Conservation (phyloP, 2,329 filamentous ascomycete species). For the Fragosphaeria purpurea region DNA sequence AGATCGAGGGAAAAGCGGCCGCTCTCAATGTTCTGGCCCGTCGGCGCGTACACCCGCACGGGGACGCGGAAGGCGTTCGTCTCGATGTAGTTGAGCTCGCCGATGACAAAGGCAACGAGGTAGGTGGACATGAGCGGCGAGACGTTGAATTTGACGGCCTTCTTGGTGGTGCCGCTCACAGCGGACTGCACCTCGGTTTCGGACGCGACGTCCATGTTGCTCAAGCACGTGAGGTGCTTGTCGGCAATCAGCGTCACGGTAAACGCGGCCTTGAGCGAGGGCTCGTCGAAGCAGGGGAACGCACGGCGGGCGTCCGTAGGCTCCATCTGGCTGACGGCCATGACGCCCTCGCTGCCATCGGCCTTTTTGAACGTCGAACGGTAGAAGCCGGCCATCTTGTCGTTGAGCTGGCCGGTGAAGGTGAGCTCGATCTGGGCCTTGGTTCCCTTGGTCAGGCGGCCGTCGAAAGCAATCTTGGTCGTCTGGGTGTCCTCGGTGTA, state of each 20-base stretch:
- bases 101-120: constrained; percentile 85
- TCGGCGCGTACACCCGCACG: constrained; percentile 86
- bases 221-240: constrained; percentile 80
- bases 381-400: constrained; percentile 86
- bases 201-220: constrained; percentile 89
- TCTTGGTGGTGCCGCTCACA: constrained; percentile 55
- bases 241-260: constrained; percentile 86
- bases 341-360: constrained; percentile 67
- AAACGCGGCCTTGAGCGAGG: constrained; percentile 85
- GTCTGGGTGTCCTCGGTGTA: constrained; percentile 74
- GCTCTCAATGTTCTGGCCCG: constrained; percentile 81
- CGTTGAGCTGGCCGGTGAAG: constrained; percentile 71
- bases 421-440: constrained; percentile 70
- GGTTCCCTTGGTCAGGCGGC: constrained; percentile 60
- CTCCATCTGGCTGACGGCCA: constrained; percentile 94
- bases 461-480: constrained; percentile 68
- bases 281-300: constrained; percentile 96
- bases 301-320: constrained; percentile 85
- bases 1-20: constrained; percentile 85
- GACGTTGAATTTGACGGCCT: constrained; percentile 84
- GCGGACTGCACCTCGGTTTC: constrained; percentile 63
- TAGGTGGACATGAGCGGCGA: constrained; percentile 95
- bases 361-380: constrained; percentile 81
- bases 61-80: constrained; percentile 85
- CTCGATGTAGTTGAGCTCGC: constrained; percentile 89